phyloP scores from a whole-genome alignment of 352 stramenopile species.

The Phytophthora brassicae region DNA sequence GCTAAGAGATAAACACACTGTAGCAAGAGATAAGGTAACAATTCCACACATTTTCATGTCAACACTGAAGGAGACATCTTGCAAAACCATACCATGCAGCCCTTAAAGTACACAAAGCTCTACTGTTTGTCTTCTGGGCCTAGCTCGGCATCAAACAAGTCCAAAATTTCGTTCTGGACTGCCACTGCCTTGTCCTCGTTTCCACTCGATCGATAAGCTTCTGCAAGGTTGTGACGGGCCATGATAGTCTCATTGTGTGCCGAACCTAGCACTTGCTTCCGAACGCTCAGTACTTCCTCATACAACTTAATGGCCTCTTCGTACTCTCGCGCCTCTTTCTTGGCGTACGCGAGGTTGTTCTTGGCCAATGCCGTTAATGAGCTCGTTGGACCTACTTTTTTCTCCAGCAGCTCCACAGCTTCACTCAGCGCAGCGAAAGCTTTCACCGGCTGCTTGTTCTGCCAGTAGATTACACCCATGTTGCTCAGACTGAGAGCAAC shows the following conservation, averaged over 20 bases:
- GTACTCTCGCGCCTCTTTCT: conserved; percentile 76
- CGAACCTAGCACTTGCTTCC: conserved; percentile 57
- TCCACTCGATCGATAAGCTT: conserved; percentile 73
- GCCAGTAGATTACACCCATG: conserved; percentile 78
- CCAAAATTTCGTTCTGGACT: conserved; percentile 83
- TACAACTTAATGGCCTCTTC: conserved; percentile 71
- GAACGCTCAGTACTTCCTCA: conserved; percentile 62
- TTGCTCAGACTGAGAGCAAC: conserved; percentile 85
- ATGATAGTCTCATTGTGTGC: conserved; percentile 85
- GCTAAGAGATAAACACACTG: conserved; percentile 37
- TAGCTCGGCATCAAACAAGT: conserved; percentile 62
- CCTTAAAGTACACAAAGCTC: not conserved
- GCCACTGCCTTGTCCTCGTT: conserved; percentile 76
- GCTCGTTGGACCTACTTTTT: conserved; percentile 55
- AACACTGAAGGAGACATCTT: conserved; percentile 11
- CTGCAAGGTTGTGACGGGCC: conserved; percentile 77
- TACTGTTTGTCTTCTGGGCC: conserved; percentile 34
- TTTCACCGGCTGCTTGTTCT: conserved; percentile 80
- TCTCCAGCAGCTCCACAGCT: conserved; percentile 59
- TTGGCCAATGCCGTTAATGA: conserved; percentile 74
- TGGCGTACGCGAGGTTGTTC: conserved; percentile 83
- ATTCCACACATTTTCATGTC: conserved; percentile 20
- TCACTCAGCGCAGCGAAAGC: conserved; percentile 61
- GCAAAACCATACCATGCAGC: not conserved
- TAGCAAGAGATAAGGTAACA: conserved; percentile 27